Evolutionary conservation across 495 filamentous ascomycete genomes (phyloP).

Genomic region (Daldinia decipiens): DNA sequence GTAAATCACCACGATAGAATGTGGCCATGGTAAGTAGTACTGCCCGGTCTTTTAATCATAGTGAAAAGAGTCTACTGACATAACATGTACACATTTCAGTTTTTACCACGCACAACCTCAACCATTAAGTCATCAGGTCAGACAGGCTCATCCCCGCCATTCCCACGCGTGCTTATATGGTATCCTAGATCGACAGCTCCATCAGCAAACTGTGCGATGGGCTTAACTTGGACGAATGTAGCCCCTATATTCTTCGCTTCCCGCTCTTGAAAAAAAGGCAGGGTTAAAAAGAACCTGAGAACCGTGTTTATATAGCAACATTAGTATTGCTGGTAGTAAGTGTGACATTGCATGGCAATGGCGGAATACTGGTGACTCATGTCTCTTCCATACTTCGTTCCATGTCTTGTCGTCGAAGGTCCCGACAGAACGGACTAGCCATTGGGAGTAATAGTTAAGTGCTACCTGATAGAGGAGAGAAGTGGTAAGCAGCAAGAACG

Average conservation of each 20-base stretch:
- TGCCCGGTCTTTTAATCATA: too few relatives aligned
- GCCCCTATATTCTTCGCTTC: not conserved
- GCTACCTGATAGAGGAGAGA: slow-evolving; percentile 42
- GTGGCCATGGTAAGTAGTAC: too few relatives aligned
- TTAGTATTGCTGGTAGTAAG: not conserved
- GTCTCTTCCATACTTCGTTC: slow-evolving; percentile 32
- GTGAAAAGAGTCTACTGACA: not conserved
- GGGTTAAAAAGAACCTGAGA: not conserved
- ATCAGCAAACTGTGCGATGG: not conserved
- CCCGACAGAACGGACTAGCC: slow-evolving; percentile 61
- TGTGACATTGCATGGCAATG: not conserved
- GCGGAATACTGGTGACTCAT: slow-evolving; percentile 4
- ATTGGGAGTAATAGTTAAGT: slow-evolving; percentile 68
- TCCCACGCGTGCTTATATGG: slow-evolving; percentile 33
- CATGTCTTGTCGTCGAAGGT: slow-evolving; percentile 52
- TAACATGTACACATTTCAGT: not conserved
- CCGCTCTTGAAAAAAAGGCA: not conserved
- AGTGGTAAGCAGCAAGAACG: not conserved
- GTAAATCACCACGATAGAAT: too few relatives aligned
- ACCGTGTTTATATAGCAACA: not conserved
- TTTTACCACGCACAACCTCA: slow-evolving; percentile 20
- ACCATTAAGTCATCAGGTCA: slow-evolving; percentile 34
- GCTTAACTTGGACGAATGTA: not conserved
- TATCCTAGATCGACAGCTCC: slow-evolving; percentile 4
- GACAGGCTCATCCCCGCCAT: slow-evolving; percentile 28